Conservation (phyloP, 2,329 filamentous ascomycete species). For the Talaromyces sp. region DNA sequence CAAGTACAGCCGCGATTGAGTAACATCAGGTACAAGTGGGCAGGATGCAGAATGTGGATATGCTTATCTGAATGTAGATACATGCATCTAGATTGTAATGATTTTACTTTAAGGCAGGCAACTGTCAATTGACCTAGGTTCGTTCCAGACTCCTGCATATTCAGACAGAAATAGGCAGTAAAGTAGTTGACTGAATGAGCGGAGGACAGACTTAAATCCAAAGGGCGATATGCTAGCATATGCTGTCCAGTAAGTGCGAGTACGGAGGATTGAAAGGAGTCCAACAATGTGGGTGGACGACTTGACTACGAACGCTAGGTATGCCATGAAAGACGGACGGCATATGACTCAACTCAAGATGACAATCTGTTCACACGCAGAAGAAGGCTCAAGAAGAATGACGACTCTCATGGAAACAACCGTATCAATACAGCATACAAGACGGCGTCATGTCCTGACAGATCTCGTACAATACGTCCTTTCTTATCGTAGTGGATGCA, state of each 20-base stretch:
- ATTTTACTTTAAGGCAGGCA: background rate
- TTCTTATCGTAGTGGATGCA: background rate
- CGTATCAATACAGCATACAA: background rate
- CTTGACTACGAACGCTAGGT: background rate
- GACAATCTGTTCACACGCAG: background rate
- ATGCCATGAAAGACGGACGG: background rate
- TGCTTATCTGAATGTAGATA: background rate
- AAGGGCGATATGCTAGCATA: background rate
- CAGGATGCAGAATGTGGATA: background rate
- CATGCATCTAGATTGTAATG: background rate
- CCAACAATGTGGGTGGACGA: background rate
- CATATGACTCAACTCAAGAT: background rate
- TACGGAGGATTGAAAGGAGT: background rate
- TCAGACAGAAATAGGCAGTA: background rate
- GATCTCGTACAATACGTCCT: slow-evolving; percentile 1
- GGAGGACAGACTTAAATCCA: too few relatives aligned
- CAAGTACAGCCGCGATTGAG: background rate
- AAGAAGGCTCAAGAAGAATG: background rate
- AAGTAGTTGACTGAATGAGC: background rate
- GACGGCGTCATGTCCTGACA: background rate
- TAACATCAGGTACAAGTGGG: background rate
- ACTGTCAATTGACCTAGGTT: background rate
- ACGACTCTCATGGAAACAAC: background rate
- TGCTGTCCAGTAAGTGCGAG: background rate
- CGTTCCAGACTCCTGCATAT: background rate